Conservation (phyloP, 2,329 filamentous ascomycete species). For the Cercospora zeina region DNA sequence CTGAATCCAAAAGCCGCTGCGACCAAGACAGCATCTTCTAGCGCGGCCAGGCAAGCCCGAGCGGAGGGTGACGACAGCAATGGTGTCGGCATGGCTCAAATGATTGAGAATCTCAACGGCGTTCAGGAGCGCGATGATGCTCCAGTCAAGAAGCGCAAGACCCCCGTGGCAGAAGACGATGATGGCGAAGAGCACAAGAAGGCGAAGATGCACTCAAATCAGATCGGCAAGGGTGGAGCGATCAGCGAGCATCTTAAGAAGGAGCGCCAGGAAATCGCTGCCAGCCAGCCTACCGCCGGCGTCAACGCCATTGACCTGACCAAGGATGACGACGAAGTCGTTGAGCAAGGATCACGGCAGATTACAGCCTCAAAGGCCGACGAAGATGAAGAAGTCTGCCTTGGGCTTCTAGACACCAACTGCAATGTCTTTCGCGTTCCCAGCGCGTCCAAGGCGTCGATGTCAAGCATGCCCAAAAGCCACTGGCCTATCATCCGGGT, state of each 20-base stretch:
- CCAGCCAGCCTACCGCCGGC: conserved; percentile 32
- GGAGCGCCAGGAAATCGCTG: conserved; percentile 51
- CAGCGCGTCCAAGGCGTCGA: conserved; percentile 14
- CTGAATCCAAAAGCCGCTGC: conserved; percentile 30
- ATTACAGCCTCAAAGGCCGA: conserved; percentile 9
- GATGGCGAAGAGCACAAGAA: conserved; percentile 44
- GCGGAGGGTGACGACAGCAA: not conserved
- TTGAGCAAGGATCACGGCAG: conserved; percentile 17
- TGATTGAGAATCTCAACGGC: conserved; percentile 76
- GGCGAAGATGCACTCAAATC: conserved; percentile 49
- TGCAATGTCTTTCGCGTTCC: conserved; percentile 33
- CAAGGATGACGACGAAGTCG: conserved; percentile 45
- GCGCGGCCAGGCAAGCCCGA: conserved; percentile 9
- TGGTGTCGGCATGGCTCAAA: conserved; percentile 53
- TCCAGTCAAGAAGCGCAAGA: conserved; percentile 65
- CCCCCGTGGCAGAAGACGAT: conserved; percentile 40
- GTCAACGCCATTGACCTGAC: conserved; percentile 52
- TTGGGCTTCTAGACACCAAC: conserved; percentile 31
- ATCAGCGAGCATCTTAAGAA: conserved; percentile 68
- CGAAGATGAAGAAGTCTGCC: conserved; percentile 34
- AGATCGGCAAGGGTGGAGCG: conserved; percentile 55
- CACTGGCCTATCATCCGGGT: conserved; percentile 74
- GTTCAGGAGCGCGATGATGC: conserved; percentile 64
- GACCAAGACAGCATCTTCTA: conserved; percentile 4
- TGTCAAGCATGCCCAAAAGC: conserved; percentile 23